phyloP scores from a whole-genome alignment of 1,284 basidiomycete genomes.

The Peniophora sp. region DNA sequence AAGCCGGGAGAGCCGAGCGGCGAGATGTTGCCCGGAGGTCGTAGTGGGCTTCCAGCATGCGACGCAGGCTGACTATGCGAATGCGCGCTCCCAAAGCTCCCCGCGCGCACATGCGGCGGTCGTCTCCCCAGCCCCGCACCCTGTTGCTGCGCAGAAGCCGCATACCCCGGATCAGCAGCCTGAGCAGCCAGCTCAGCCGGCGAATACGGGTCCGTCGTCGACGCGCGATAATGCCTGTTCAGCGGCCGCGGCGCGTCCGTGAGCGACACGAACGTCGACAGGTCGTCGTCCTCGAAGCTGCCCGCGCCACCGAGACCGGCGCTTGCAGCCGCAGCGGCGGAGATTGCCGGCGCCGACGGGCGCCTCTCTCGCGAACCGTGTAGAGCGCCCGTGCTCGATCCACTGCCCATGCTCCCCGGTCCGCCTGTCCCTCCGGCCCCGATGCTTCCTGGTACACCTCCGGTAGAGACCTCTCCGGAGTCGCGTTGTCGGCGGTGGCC shows the following conservation, averaged over 20 bases:
- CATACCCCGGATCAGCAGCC: not conserved
- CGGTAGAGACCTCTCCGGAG: conserved; percentile 5
- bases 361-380: too few relatives aligned
- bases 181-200: not conserved
- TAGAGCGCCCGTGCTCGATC: conserved; percentile 37
- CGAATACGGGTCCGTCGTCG: conserved; percentile 7
- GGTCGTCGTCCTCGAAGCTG: conserved; percentile 64
- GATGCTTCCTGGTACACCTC: too few relatives aligned
- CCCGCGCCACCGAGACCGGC: conserved; percentile 3
- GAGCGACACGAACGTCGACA: conserved; percentile 67
- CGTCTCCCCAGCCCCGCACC: too few relatives aligned
- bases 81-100: too few relatives aligned
- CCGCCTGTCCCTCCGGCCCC: conserved; percentile 22
- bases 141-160: too few relatives aligned
- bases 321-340: too few relatives aligned
- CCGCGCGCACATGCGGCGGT: too few relatives aligned
- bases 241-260: conserved; percentile 63
- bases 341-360: too few relatives aligned
- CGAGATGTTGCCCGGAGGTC: too few relatives aligned
- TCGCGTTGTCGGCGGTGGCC: conserved; percentile 48
- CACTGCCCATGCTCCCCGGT: conserved; percentile 31
- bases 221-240: conserved; percentile 22
- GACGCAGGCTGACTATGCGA: too few relatives aligned
- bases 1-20: not conserved
- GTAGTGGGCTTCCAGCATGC: too few relatives aligned